Evolutionary conservation across 805 yeast species (phyloP).

Genomic region (Sungouiozyma intestinalis): DNA sequence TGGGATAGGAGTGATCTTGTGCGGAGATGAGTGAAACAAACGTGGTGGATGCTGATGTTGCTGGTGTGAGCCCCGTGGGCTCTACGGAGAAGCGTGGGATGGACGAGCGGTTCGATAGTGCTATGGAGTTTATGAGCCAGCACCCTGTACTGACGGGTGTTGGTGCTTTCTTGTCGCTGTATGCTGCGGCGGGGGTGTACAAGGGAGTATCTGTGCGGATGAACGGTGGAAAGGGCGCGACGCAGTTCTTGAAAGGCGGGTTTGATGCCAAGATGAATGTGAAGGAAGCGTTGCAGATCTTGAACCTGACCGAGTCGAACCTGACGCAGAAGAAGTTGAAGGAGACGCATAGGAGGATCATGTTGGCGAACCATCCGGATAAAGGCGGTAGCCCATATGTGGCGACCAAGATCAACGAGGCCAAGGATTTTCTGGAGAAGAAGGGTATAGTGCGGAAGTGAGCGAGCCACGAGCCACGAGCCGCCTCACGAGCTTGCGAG

Average conservation of each 20-base stretch:
- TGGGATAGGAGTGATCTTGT: too few species aligned
- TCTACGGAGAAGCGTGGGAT: constrained; percentile 22
- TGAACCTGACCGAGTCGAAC: constrained; percentile 61
- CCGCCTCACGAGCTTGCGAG: too few species aligned
- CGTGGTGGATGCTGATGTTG: too few species aligned
- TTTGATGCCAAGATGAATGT: constrained; percentile 87
- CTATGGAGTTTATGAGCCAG: constrained; percentile 48
- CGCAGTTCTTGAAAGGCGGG: constrained; percentile 50
- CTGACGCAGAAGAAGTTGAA: constrained; percentile 57
- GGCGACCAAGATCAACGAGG: constrained; percentile 90
- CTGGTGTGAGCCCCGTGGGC: too few species aligned
- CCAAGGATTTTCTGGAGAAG: constrained; percentile 44
- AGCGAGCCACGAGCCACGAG: too few species aligned
- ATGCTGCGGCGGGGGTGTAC: constrained; percentile 56
- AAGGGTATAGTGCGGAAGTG: constrained; percentile 14
- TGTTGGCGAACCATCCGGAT: constrained; percentile 92
- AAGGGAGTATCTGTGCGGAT: constrained; percentile 32
- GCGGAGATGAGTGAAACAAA: too few species aligned
- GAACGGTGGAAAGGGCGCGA: constrained; percentile 47
- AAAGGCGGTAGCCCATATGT: constrained; percentile 86
- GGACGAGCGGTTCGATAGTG: constrained; percentile 59
- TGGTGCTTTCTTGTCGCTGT: constrained; percentile 57
- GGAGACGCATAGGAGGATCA: constrained; percentile 76
- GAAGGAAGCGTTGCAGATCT: constrained; percentile 77
- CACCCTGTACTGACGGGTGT: constrained; percentile 69